These are phyloP conservation scores for Naganishia cerealis DNA, from an alignment of 1,284 basidiomycete genomes.

Conservation along the genomic window DNA sequence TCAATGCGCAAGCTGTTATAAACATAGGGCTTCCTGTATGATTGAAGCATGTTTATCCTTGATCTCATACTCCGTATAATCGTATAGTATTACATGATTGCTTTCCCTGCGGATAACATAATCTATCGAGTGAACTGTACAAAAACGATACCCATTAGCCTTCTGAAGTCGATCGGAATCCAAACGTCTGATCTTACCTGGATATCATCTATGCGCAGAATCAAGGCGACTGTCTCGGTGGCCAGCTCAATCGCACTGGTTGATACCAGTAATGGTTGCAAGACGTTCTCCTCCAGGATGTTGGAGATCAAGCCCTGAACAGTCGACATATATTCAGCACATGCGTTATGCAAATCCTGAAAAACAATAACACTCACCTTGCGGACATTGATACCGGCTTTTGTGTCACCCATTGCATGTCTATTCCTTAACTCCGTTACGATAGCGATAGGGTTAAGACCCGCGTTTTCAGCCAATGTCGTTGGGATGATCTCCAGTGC, in stretches of 20 bases:
- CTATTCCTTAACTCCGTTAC: slow-evolving; percentile 96
- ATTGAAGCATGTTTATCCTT: not conserved
- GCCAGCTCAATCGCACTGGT: slow-evolving; percentile 93
- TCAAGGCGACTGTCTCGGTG: slow-evolving; percentile 94
- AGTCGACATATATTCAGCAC: slow-evolving; percentile 29
- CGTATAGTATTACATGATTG: not conserved
- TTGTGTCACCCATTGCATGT: slow-evolving; percentile 90
- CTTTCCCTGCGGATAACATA: not conserved
- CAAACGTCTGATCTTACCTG: slow-evolving; percentile 51
- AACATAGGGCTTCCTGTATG: not conserved
- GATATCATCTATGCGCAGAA: slow-evolving; percentile 97
- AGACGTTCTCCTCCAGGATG: slow-evolving; percentile 94
- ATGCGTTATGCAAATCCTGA: not conserved
- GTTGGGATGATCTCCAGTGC: slow-evolving; percentile 97
- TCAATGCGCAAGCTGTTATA: not conserved
- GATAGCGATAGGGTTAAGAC: slow-evolving; percentile 95
- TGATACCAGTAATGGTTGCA: slow-evolving; percentile 92
- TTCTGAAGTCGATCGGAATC: not conserved
- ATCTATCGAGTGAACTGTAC: slow-evolving; percentile 22
- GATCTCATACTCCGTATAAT: not conserved
- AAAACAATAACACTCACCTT: slow-evolving; percentile 62
- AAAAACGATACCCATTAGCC: not conserved
- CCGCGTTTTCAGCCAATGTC: slow-evolving; percentile 97
- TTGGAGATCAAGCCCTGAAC: slow-evolving; percentile 87
- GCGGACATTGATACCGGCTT: slow-evolving; percentile 96